A percentile compares a stretch with the other conserved stretches of the same genome.
Evolutionary conservation across 208 protist species (phyloP).

Genomic region (Leishmania aethiopica): DNA sequence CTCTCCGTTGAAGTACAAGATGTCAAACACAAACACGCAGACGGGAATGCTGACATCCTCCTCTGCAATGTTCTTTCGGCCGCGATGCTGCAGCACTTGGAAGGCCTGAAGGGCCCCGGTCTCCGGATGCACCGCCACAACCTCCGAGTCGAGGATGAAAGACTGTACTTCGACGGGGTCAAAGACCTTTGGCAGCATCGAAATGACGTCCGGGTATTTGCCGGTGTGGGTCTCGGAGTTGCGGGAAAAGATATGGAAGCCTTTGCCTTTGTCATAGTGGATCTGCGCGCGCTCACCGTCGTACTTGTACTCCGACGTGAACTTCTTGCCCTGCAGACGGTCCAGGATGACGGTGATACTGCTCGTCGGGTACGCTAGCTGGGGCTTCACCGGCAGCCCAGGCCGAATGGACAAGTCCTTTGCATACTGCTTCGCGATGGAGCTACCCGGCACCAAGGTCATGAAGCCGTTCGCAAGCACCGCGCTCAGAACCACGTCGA

Average conservation of each 20-base stretch:
- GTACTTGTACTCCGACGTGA: slow-evolving; percentile 99
- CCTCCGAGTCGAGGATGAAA: slow-evolving; percentile 99
- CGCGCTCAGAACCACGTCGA: slow-evolving; percentile 77
- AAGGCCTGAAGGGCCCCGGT: slow-evolving; percentile 96
- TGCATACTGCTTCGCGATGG: slow-evolving; percentile 38
- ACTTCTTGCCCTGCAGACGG: slow-evolving; percentile 82
- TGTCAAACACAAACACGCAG: slow-evolving; percentile 99
- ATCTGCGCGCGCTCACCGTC: slow-evolving; percentile 98
- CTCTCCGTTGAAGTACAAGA: slow-evolving; percentile 98
- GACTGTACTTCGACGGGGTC: slow-evolving; percentile 69
- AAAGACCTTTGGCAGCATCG: slow-evolving; percentile 69
- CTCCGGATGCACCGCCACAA: slow-evolving; percentile 95
- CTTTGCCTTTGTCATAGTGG: slow-evolving; percentile 78
- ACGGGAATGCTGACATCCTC: slow-evolving; percentile 96
- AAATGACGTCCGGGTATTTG: slow-evolving; percentile 99
- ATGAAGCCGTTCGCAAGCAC: slow-evolving; percentile 79
- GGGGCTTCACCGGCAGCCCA: slow-evolving; percentile 97
- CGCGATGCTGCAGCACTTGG: slow-evolving; percentile 92
- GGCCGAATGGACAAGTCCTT: slow-evolving; percentile 79
- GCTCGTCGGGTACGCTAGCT: slow-evolving; percentile 99
- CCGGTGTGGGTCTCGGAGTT: slow-evolving; percentile 98
- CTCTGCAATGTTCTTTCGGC: slow-evolving; percentile 92
- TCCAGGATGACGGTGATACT: slow-evolving; percentile 88
- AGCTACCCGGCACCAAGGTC: slow-evolving; percentile 65
- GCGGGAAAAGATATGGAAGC: slow-evolving; percentile 97